Conservation (phyloP, 2,329 filamentous ascomycete species). For the Pseudophaeomoniella oleicola region DNA sequence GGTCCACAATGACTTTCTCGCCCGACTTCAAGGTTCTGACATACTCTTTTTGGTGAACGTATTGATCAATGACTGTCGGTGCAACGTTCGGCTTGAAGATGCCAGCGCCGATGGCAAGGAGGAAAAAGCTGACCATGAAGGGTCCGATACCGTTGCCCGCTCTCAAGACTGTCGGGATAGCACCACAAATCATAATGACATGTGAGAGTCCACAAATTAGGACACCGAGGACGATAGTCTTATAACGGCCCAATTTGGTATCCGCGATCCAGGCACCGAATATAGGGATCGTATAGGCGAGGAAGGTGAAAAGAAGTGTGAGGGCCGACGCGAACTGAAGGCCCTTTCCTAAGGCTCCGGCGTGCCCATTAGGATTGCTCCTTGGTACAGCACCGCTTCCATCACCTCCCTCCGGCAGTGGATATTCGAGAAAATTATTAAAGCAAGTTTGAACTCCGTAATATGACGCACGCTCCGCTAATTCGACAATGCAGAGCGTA, state of each 20-base stretch:
- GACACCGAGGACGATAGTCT: conserved; percentile 23
- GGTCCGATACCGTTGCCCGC: conserved; percentile 20
- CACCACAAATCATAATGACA: conserved; percentile 18
- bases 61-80: conserved; percentile 30
- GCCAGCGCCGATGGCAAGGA: conserved; percentile 24
- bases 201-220: conserved; percentile 23
- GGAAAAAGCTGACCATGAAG: conserved; percentile 23
- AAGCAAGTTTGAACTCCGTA: conserved; percentile 43
- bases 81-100: conserved; percentile 27
- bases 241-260: conserved; percentile 25
- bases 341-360: conserved; percentile 47
- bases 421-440: conserved; percentile 48
- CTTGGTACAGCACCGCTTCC: conserved; percentile 20
- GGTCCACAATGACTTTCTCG: conserved; percentile 32
- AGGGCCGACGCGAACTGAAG: conserved; percentile 37
- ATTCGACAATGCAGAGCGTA: conserved; percentile 43
- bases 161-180: conserved; percentile 25
- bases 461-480: conserved; percentile 47
- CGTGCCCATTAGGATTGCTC: conserved; percentile 25
- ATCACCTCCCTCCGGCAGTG: conserved; percentile 33
- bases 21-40: conserved; percentile 27
- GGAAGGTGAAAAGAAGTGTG: conserved; percentile 39
- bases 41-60: conserved; percentile 24
- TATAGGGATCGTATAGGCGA: conserved; percentile 44
- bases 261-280: conserved; percentile 35